phyloP scores from a whole-genome alignment of 2,329 filamentous ascomycete species.

The Drechslerella stenobrocha region DNA sequence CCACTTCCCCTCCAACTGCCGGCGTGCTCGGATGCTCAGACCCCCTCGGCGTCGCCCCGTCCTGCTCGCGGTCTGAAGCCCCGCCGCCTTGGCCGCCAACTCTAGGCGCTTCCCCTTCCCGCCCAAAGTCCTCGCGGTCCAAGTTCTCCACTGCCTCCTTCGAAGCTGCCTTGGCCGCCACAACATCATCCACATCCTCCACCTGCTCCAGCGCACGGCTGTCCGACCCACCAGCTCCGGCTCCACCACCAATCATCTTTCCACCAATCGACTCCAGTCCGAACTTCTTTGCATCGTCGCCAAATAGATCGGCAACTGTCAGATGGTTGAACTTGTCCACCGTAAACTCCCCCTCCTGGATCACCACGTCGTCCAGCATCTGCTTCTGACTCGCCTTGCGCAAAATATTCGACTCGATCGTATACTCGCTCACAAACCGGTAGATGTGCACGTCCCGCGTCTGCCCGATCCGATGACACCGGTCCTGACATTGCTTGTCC shows the following conservation, averaged over 20 bases:
- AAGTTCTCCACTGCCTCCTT: conserved; percentile 74
- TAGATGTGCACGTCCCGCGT: conserved; percentile 98
- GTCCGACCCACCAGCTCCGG: conserved; percentile 66
- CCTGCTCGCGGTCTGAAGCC: conserved; percentile 14
- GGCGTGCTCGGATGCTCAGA: conserved; percentile 41
- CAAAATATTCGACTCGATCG: conserved; percentile 96
- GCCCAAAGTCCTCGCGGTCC: conserved; percentile 65
- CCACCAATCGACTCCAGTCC: conserved; percentile 57
- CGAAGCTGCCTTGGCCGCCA: conserved; percentile 81
- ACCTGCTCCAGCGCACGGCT: conserved; percentile 80
- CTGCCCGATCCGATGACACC: conserved; percentile 95
- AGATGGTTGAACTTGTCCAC: conserved; percentile 91
- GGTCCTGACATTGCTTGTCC: conserved; percentile 98
- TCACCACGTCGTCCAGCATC: conserved; percentile 96
- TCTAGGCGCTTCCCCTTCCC: conserved; percentile 34
- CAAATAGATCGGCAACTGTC: conserved; percentile 69
- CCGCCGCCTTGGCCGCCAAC: not conserved
- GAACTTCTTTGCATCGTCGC: conserved; percentile 59
- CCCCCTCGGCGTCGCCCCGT: conserved; percentile 26
- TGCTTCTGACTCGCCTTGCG: conserved; percentile 97
- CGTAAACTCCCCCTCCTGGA: conserved; percentile 96
- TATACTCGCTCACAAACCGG: conserved; percentile 86
- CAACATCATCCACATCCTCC: conserved; percentile 89
- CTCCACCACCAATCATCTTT: conserved; percentile 32
- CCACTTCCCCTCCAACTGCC: conserved; percentile 40